phyloP scores from a whole-genome alignment of 768 basidiomycete species.

The Lentinula sp. region DNA sequence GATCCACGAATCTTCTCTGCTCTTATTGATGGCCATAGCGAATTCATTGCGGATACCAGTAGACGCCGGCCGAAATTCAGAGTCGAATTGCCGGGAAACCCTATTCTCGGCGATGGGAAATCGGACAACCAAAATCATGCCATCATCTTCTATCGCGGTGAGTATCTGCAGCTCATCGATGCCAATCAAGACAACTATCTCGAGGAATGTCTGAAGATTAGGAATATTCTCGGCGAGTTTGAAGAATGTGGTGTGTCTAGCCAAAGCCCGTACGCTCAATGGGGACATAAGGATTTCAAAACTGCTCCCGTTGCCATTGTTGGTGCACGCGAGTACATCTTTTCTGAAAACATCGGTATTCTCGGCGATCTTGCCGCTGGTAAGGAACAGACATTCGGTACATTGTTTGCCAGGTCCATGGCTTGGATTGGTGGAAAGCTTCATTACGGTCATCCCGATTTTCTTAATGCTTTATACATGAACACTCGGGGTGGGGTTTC shows the following conservation, averaged over 20 bases:
- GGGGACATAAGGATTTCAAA: constrained; percentile 84
- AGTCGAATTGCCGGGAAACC: constrained; percentile 97
- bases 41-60: constrained; percentile 86
- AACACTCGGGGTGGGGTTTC: constrained; percentile 96
- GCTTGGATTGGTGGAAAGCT: constrained; percentile 98
- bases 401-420: constrained; percentile 90
- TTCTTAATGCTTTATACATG: constrained; percentile 97
- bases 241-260: constrained; percentile 84
- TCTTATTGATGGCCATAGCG: constrained; percentile 96
- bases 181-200: constrained; percentile 99
- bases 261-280: constrained; percentile 90
- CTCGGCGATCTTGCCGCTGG: constrained; percentile 97
- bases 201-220: constrained; percentile 98
- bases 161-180: constrained; percentile 98
- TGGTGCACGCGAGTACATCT: constrained; percentile 98
- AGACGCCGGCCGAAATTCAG: constrained; percentile 94
- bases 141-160: constrained; percentile 98
- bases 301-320: constrained; percentile 92
- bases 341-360: constrained; percentile 99
- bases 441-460: constrained; percentile 99
- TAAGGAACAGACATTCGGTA: constrained; percentile 99
- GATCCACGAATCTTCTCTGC: constrained; percentile 94
- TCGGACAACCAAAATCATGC: constrained; percentile 99
- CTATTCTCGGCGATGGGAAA: constrained; percentile 98
- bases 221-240: constrained; percentile 96